Evolutionary conservation across 257 asterid species (phyloP).

Genomic region (Nyctanthes arbortristis): DNA sequence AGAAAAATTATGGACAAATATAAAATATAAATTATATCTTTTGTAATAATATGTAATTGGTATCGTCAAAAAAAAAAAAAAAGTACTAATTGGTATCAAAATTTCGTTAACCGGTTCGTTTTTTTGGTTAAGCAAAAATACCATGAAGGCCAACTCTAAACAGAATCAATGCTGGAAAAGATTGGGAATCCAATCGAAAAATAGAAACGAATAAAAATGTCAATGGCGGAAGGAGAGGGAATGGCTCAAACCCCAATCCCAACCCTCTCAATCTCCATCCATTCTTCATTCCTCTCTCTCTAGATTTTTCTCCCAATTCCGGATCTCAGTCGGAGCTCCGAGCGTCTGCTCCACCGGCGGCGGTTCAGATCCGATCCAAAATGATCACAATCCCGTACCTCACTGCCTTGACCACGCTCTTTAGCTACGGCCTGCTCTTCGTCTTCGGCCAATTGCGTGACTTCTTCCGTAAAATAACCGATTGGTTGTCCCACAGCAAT

Average conservation of each 20-base stretch:
- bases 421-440: slow-evolving; percentile 97
- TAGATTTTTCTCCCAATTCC: slow-evolving; percentile 22
- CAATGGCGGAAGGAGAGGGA: neutral
- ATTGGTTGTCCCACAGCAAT: slow-evolving; percentile 70
- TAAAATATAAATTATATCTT: no score
- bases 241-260: slow-evolving; percentile 26
- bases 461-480: slow-evolving; percentile 68
- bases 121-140: no score
- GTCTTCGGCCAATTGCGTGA: slow-evolving; percentile 95
- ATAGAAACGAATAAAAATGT: neutral
- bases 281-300: slow-evolving; percentile 14
- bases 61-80: no score
- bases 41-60: no score
- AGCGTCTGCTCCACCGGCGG: slow-evolving; percentile 30
- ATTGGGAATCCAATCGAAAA: no score
- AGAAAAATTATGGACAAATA: no score
- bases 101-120: no score
- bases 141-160: no score
- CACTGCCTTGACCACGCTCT: slow-evolving; percentile 91
- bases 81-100: no score
- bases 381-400: slow-evolving; percentile 92
- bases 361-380: slow-evolving; percentile 44
- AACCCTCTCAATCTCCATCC: slow-evolving; percentile 26
- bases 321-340: slow-evolving; percentile 37
- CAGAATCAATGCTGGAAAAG: no score